Base-by-base conservation (phyloP, 768 basidiomycete species). In the Tricholoma terreum region DNA sequence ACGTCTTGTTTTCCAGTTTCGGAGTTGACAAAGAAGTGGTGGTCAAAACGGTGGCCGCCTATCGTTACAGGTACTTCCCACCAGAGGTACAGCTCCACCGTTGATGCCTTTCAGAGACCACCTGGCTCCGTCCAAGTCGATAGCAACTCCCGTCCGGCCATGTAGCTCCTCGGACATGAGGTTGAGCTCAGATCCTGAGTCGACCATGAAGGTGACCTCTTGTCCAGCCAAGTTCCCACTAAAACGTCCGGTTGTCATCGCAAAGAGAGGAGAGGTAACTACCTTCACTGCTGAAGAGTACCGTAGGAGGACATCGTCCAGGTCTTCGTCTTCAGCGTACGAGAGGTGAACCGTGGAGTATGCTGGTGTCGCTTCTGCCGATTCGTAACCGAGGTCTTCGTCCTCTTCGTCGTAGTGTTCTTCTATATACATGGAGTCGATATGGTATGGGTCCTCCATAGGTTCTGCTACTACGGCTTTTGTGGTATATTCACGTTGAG, bases 101-200 rank as follows among this genome's bases (percentile, higher is more conserved):
- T 66, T 58, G 2, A 72, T 63, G 0, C 69, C 71, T 35, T 61
- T 63, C 0, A 72, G 56, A 0, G 68, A 63, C 71, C 71, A 72
- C 0, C 59, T 17, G 8, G 53, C 31, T 0, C 71, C 68, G 22
- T 71, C 68, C 4, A 58, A 35, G 31, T 70, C 63, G 0, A 70
- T 10, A 0, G 60, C 24, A 2, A 65, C 19, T 4, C 30, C 17
- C 0, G 61, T 52, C 3, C 30, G 12, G 1, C 62, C 50, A 30
- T 57, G 55, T 6, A 63, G 17, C 0, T 51, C 17, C 2, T 46
- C 17, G 0, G 63, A 48, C 21, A 65, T 57, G 4, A 67, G 45
- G 48, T 68, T 70, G 0, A 70, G 59, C n/a, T 70, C 65, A 2
- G 66, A 70, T 0, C 67, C 67, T 0, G 57, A 50, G 34, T 69